Evolutionary conservation across 1,139 yeast species (phyloP), one percentile per base, ranked within the genome.

Genomic region (Candida anutae): DNA sequence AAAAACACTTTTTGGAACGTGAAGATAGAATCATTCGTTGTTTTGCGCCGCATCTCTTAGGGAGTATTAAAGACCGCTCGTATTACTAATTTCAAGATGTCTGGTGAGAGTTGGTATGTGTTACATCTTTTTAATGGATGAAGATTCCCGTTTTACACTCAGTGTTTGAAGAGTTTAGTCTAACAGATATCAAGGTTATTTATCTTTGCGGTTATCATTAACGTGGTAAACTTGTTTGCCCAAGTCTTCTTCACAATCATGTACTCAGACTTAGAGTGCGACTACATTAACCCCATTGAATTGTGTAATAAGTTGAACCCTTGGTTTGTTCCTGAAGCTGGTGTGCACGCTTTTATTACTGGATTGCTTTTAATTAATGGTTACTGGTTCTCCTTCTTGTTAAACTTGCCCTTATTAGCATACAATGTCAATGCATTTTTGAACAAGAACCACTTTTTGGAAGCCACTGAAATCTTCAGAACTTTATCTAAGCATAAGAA

Each of bases 381-480:
- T 16, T 85, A 81, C 62, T 90, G 97, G 97, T 75, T 84, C 56
- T 76, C 88, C 21, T 83, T 90, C 58, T 61, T 88, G 48, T 59
- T 90, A 52, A 88, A 88, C 58, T 62, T 82, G 42, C 98, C 98
- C 27, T 66, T 93, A 39, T 61, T 85, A 35, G 94, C 90, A 23
- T 87, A 67, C 64, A 87, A 87, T 53, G 76, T 66, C 36, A 79
- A 79, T 62, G 83, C 83, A 56, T 65, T 75, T 43, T 49, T 75
- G 53, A 77, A 74, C 45, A 83, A 83, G 58, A 81, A 80, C 55
- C 90, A 90, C 55, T 63, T 85, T 39, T 74, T 93, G 55, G 99
- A 90, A 58, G 98, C 98, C 34, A 90, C 99, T 27, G 98, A 90
- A 62, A 93, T 90, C 49, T 90, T 90, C 64, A 78, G 97, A 65